Conservation (phyloP, 768 basidiomycete genomes). For the Stropharia rugosoannulata region DNA sequence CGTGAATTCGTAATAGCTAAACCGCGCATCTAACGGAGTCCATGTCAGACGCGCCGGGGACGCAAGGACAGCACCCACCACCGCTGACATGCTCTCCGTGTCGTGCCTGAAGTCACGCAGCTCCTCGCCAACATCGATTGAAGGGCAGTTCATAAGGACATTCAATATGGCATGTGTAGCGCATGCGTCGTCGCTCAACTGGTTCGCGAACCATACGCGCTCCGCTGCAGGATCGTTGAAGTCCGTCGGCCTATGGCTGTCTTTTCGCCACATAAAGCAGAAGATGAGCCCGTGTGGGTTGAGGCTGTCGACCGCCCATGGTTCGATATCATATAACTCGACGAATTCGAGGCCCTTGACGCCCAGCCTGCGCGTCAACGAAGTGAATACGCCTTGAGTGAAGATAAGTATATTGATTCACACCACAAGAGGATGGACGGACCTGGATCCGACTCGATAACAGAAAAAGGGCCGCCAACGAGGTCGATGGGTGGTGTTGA, state of each 20-base stretch:
- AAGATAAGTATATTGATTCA: not conserved
- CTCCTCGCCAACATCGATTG: slow-evolving; percentile 45
- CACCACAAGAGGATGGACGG: slow-evolving; percentile 6
- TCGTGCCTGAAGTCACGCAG: slow-evolving; percentile 45
- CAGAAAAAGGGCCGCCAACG: slow-evolving; percentile 62
- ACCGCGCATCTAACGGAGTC: slow-evolving; percentile 54
- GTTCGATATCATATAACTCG: slow-evolving; percentile 63
- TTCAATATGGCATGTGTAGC: slow-evolving; percentile 64
- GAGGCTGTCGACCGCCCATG: slow-evolving; percentile 62
- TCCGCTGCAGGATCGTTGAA: slow-evolving; percentile 55
- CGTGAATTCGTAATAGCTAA: slow-evolving; percentile 59
- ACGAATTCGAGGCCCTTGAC: slow-evolving; percentile 50
- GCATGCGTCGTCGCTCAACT: slow-evolving; percentile 65
- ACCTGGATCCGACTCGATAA: slow-evolving; percentile 59
- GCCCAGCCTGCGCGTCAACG: slow-evolving; percentile 53
- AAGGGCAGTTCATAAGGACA: slow-evolving; percentile 55
- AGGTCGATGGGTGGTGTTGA: slow-evolving; percentile 33
- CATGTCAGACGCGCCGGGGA: not conserved
- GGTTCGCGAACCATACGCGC: slow-evolving; percentile 67
- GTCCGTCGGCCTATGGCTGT: slow-evolving; percentile 41
- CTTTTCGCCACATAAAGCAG: slow-evolving; percentile 59
- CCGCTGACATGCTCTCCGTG: slow-evolving; percentile 55
- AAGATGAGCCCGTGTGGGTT: slow-evolving; percentile 60
- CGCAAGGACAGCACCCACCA: slow-evolving; percentile 37
- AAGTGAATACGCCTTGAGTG: slow-evolving; percentile 54